phyloP scores from a whole-genome alignment of 768 basidiomycete species.

The Boletales sp. region DNA sequence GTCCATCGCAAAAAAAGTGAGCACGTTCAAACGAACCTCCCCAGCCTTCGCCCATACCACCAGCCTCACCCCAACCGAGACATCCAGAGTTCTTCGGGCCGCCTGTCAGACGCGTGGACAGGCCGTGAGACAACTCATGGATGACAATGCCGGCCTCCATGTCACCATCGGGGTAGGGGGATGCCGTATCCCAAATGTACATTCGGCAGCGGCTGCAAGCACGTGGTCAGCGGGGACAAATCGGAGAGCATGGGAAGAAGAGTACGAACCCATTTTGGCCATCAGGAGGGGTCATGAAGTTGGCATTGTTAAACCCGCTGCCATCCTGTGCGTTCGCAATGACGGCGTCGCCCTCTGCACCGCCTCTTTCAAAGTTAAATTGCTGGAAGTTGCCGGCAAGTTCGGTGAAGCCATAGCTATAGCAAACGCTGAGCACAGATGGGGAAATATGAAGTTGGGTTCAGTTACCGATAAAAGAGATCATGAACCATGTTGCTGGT shows the following conservation, averaged over 20 bases:
- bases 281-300: slow-evolving; percentile 85
- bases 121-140: slow-evolving; percentile 83
- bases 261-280: slow-evolving; percentile 64
- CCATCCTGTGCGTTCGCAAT: slow-evolving; percentile 97
- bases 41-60: slow-evolving; percentile 99
- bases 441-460: not conserved
- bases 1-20: not conserved
- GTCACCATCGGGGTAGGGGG: slow-evolving; percentile 92
- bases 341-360: slow-evolving; percentile 82
- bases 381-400: slow-evolving; percentile 95
- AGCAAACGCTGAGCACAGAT: slow-evolving; percentile 12
- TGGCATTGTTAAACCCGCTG: slow-evolving; percentile 87
- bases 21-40: slow-evolving; percentile 46
- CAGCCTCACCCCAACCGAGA: slow-evolving; percentile 92
- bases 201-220: slow-evolving; percentile 70
- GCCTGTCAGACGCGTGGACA: slow-evolving; percentile 92
- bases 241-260: not conserved
- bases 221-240: not conserved
- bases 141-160: slow-evolving; percentile 97
- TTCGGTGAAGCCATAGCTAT: slow-evolving; percentile 88
- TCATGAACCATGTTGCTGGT: slow-evolving; percentile 80
- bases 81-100: slow-evolving; percentile 91
- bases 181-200: slow-evolving; percentile 92
- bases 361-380: slow-evolving; percentile 92
- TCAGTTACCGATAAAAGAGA: slow-evolving; percentile 63